Evolutionary conservation across 2,329 filamentous ascomycete genomes (phyloP).

Genomic region (Colletotrichum sp.): DNA sequence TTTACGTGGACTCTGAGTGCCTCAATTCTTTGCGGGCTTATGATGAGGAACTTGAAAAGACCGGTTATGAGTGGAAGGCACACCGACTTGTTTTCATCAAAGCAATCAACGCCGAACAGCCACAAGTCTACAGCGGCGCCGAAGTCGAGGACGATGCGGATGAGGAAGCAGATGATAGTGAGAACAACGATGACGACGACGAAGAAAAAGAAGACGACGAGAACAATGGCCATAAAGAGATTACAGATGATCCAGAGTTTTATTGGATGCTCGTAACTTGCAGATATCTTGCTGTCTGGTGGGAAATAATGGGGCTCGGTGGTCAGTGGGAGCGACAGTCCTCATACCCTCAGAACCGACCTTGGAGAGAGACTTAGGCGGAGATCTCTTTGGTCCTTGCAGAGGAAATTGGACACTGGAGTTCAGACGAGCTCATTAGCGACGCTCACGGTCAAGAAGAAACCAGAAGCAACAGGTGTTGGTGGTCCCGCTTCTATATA

Average conservation of each 20-base stretch:
- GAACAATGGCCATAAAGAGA: not conserved
- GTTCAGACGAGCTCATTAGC: not conserved
- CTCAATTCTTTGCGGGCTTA: not conserved
- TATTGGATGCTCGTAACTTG: not conserved
- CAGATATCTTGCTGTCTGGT: not conserved
- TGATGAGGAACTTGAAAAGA: not conserved
- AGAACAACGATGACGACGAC: not conserved
- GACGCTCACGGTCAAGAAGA: not conserved
- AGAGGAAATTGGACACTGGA: not conserved
- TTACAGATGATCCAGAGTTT: not conserved
- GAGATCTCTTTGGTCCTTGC: not conserved
- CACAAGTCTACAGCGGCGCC: not conserved
- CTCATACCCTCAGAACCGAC: not conserved
- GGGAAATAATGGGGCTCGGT: not conserved
- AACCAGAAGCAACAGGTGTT: rapidly evolving
- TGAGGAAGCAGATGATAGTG: not conserved
- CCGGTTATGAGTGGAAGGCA: not conserved
- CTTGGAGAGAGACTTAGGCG: not conserved
- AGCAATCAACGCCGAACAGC: not conserved
- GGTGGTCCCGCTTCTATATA: not conserved
- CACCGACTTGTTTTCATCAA: not conserved
- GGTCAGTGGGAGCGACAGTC: not conserved
- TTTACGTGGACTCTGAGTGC: not conserved
- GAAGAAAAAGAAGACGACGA: not conserved
- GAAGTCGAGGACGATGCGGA: not conserved